Percentiles rank a stretch among this genome's conserved stretches.
Conservation (phyloP, 768 basidiomycete genomes). For the Pleurotus giganteus region DNA sequence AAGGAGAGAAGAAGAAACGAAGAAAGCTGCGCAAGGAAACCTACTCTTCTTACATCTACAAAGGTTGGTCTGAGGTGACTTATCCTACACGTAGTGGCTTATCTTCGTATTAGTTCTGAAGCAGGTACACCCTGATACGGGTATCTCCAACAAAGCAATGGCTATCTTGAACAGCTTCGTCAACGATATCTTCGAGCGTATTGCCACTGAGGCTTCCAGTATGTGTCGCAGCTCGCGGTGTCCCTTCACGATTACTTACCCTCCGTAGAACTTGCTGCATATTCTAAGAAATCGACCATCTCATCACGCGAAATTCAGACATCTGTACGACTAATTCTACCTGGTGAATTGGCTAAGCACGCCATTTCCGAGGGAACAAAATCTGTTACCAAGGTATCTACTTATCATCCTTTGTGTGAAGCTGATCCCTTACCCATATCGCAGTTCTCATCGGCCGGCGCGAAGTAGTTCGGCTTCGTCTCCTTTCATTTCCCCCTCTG, state of each 20-base stretch:
- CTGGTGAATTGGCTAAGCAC: slow-evolving; percentile 74
- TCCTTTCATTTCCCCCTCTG: slow-evolving; percentile 23
- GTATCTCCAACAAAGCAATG: slow-evolving; percentile 99
- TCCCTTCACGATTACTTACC: neutral
- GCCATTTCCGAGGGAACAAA: slow-evolving; percentile 94
- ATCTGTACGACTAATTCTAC: slow-evolving; percentile 76
- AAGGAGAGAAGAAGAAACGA: slow-evolving; percentile 85
- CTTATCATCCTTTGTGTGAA: neutral
- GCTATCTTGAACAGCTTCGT: slow-evolving; percentile 96
- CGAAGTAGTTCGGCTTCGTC: slow-evolving; percentile 45
- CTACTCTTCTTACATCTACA: slow-evolving; percentile 92
- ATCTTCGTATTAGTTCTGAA: slow-evolving; percentile 65
- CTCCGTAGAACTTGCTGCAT: slow-evolving; percentile 67
- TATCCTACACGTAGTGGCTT: neutral
- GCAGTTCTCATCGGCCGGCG: slow-evolving; percentile 71
- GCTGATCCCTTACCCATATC: neutral
- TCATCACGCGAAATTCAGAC: slow-evolving; percentile 92
- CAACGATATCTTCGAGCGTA: slow-evolving; percentile 88
- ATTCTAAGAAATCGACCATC: slow-evolving; percentile 89
- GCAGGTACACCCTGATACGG: slow-evolving; percentile 98
- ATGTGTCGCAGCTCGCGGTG: slow-evolving; percentile 18
- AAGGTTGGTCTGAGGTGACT: slow-evolving; percentile 45
- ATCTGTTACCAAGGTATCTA: slow-evolving; percentile 80
- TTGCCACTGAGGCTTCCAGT: slow-evolving; percentile 74
- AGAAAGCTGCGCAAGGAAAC: slow-evolving; percentile 88